These are phyloP conservation scores for Mallotus japonicus DNA, from an alignment of 441 rosid species.

Conservation along the genomic window DNA sequence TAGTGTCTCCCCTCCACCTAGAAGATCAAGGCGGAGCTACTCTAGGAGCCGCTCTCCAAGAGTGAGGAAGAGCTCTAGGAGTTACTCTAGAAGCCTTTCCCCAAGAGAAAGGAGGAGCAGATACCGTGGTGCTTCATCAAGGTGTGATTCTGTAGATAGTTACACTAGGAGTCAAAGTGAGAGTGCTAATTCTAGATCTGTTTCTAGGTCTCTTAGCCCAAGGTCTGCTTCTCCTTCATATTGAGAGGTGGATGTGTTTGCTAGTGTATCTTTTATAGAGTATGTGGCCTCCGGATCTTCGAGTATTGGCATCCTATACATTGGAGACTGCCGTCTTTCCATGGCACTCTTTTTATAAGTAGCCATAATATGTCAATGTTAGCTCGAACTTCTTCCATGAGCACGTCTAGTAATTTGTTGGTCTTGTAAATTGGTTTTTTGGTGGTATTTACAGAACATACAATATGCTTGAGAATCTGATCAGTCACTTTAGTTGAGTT, in stretches of 20 bases:
- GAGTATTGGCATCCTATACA: neutral
- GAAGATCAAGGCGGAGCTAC: conserved; percentile 43
- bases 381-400: no score
- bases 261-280: neutral
- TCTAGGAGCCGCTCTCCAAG: conserved; percentile 46
- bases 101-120: conserved; percentile 29
- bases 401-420: no score
- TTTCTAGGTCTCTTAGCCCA: conserved; percentile 58
- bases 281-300: neutral
- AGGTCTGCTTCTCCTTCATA: conserved; percentile 37
- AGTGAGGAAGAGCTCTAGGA: conserved; percentile 26
- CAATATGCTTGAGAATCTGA: no score
- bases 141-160: conserved; percentile 31
- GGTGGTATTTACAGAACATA: no score
- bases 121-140: neutral
- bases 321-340: neutral
- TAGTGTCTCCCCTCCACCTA: conserved; percentile 31
- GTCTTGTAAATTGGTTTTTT: no score
- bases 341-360: no score
- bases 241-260: neutral
- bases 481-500: no score
- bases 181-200: conserved; percentile 46
- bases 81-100: conserved; percentile 37
- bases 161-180: conserved; percentile 37
- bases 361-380: no score